A percentile compares a stretch with the other conserved stretches of the same genome.
Evolutionary conservation across 805 yeast genomes (phyloP).

Genomic region (Millerozyma acaciae): DNA sequence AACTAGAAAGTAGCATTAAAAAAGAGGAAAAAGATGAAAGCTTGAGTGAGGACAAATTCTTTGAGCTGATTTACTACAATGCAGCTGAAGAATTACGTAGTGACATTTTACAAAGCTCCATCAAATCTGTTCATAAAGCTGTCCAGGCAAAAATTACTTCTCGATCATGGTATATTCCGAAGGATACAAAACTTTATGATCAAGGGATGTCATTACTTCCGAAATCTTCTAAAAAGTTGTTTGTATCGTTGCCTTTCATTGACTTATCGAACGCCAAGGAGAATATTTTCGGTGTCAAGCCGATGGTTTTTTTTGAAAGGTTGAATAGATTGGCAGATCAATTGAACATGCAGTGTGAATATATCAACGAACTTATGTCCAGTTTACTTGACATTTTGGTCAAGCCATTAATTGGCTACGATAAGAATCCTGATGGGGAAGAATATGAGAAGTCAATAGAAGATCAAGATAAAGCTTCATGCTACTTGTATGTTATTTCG

Average conservation of each 20-base stretch:
- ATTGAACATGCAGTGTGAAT: slow-evolving; percentile 49
- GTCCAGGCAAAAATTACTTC: slow-evolving; percentile 20
- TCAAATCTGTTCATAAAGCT: slow-evolving; percentile 22
- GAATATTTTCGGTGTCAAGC: slow-evolving; percentile 17
- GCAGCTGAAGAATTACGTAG: slow-evolving; percentile 35
- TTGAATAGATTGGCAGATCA: slow-evolving; percentile 20
- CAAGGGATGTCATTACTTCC: slow-evolving; percentile 29
- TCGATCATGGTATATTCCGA: slow-evolving; percentile 14
- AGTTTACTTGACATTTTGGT: slow-evolving; percentile 41
- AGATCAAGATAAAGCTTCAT: slow-evolving; percentile 68
- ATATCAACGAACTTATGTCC: slow-evolving; percentile 50
- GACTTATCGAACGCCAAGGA: slow-evolving; percentile 12
- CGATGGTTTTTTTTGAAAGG: slow-evolving; percentile 18
- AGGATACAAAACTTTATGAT: slow-evolving; percentile 17
- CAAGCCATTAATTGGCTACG: slow-evolving; percentile 46
- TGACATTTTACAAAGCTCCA: slow-evolving; percentile 28
- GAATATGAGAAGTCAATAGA: slow-evolving; percentile 75
- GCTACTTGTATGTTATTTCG: slow-evolving; percentile 50
- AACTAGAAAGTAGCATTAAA: not conserved
- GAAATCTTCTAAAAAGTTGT: slow-evolving; percentile 30
- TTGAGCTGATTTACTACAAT: slow-evolving; percentile 29
- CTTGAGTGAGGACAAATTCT: slow-evolving; percentile 13
- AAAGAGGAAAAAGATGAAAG: slow-evolving; percentile 2
- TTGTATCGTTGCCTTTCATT: slow-evolving; percentile 27
- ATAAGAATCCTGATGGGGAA: slow-evolving; percentile 57